A percentile compares a stretch with the other conserved stretches of the same genome.
Evolutionary conservation across 2,329 filamentous ascomycete genomes (phyloP).

Genomic region (Leptographium flavum): DNA sequence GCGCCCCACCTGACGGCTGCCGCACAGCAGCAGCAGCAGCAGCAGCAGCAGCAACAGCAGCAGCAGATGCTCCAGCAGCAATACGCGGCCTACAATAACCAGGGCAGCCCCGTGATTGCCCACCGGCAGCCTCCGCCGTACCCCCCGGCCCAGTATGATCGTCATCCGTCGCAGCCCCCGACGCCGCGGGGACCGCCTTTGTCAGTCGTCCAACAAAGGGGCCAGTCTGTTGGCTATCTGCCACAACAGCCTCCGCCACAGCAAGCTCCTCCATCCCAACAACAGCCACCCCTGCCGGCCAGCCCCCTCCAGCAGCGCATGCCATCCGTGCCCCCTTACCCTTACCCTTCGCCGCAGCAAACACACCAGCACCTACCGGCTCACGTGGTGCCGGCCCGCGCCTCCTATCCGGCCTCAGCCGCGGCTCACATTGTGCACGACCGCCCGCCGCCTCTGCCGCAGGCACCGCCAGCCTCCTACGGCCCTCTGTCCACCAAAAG

Average conservation of each 20-base stretch:
- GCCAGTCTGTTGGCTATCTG: slow-evolving; percentile 9
- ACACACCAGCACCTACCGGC: background rate
- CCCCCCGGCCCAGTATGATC: slow-evolving; percentile 15
- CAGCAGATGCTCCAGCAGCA: too few species aligned
- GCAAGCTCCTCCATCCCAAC: slow-evolving; percentile 12
- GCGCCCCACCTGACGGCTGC: background rate
- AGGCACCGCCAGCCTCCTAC: slow-evolving; percentile 17
- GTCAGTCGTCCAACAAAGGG: slow-evolving; percentile 22
- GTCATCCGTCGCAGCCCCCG: slow-evolving; percentile 38
- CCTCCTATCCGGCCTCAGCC: slow-evolving; percentile 16
- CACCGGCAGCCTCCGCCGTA: slow-evolving; percentile 23
- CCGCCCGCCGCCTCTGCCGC: background rate
- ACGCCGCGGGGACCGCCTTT: slow-evolving; percentile 38
- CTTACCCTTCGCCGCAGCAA: slow-evolving; percentile 15
- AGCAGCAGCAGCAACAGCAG: too few species aligned
- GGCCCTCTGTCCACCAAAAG: slow-evolving; percentile 22
- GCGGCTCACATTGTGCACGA: slow-evolving; percentile 9
- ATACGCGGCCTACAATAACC: slow-evolving; percentile 33
- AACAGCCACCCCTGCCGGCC: slow-evolving; percentile 10
- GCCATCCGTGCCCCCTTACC: background rate
- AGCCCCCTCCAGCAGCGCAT: background rate
- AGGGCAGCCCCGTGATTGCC: slow-evolving; percentile 37
- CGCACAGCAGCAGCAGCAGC: too few species aligned
- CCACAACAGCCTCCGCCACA: slow-evolving; percentile 13
- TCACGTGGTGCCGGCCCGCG: background rate